Conservation (phyloP, 495 filamentous ascomycete species). For the Penicillium atrosanguineum region DNA sequence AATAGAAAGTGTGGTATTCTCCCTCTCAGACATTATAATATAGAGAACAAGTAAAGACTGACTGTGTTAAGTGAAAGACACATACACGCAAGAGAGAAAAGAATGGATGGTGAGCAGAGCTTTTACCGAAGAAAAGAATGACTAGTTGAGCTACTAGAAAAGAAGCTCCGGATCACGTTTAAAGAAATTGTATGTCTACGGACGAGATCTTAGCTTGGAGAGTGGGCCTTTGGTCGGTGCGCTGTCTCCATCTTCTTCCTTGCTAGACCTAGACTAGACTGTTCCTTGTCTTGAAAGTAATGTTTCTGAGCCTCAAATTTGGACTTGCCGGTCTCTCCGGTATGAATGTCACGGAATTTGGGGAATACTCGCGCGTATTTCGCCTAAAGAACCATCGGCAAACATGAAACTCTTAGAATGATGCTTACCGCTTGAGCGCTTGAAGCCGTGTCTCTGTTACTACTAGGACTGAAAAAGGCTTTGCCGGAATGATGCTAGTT, state of each 20-base stretch:
- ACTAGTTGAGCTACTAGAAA: not conserved
- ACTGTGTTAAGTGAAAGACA: not conserved
- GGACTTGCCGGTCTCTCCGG: too few species aligned
- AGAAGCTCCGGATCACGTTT: not conserved
- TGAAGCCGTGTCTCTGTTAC: too few species aligned
- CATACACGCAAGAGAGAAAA: not conserved
- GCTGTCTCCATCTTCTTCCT: conserved; percentile 3
- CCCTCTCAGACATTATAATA: conserved; percentile 13
- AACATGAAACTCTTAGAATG: too few species aligned
- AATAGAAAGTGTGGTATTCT: conserved; percentile 8
- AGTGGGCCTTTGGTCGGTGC: conserved; percentile 4
- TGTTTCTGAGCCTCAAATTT: too few species aligned
- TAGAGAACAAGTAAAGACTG: not conserved
- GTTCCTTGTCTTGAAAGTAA: not conserved
- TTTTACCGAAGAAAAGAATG: conserved; percentile 1
- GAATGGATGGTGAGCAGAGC: conserved; percentile 4
- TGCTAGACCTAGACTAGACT: conserved; percentile 7
- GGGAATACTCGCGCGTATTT: too few species aligned
- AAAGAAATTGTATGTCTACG: not conserved
- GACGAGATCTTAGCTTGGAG: not conserved
- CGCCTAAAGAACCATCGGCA: too few species aligned
- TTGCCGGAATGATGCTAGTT: too few species aligned
- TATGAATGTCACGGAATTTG: too few species aligned
- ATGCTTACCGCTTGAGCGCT: too few species aligned
- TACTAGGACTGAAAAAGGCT: too few species aligned